Conservation (phyloP, 495 filamentous ascomycete genomes). For the Tuber umbilicatum region DNA sequence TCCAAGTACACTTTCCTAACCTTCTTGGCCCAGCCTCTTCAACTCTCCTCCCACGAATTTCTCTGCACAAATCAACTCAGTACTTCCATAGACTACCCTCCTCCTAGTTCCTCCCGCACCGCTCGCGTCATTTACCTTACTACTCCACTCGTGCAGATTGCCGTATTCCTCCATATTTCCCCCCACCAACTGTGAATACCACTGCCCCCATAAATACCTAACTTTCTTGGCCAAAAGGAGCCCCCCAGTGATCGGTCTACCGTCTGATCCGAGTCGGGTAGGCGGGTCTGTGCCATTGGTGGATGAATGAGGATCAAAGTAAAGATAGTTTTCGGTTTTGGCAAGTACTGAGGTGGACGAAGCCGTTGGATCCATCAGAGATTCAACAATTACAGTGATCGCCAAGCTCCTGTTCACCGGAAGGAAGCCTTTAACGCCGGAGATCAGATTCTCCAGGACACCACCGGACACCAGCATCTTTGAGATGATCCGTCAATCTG, state of each 20-base stretch:
- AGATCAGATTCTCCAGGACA: slow-evolving; percentile 90
- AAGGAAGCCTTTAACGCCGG: slow-evolving; percentile 97
- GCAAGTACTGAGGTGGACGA: slow-evolving; percentile 87
- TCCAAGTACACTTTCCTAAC: slow-evolving; percentile 33
- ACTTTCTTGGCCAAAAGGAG: slow-evolving; percentile 85
- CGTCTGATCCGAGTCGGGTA: slow-evolving; percentile 46
- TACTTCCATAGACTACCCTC: slow-evolving; percentile 91
- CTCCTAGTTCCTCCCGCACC: slow-evolving; percentile 53
- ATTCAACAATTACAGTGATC: slow-evolving; percentile 94
- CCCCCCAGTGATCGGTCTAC: slow-evolving; percentile 47
- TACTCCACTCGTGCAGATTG: slow-evolving; percentile 94
- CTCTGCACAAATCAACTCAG: slow-evolving; percentile 82
- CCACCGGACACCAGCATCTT: slow-evolving; percentile 79
- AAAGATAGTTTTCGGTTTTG: slow-evolving; percentile 97
- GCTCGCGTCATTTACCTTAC: slow-evolving; percentile 53
- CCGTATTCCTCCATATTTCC: slow-evolving; percentile 99
- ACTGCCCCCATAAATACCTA: slow-evolving; percentile 93
- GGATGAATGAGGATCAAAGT: slow-evolving; percentile 90
- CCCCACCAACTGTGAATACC: slow-evolving; percentile 93
- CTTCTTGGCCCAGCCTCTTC: slow-evolving; percentile 67
- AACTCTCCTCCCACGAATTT: slow-evolving; percentile 79
- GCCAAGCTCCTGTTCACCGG: slow-evolving; percentile 92
- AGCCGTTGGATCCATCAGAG: slow-evolving; percentile 90
- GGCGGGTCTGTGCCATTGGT: slow-evolving; percentile 80
- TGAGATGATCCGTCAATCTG: slow-evolving; percentile 81